Evolutionary conservation across 306 rosid species (phyloP).

Genomic region (Fagus crenata): DNA sequence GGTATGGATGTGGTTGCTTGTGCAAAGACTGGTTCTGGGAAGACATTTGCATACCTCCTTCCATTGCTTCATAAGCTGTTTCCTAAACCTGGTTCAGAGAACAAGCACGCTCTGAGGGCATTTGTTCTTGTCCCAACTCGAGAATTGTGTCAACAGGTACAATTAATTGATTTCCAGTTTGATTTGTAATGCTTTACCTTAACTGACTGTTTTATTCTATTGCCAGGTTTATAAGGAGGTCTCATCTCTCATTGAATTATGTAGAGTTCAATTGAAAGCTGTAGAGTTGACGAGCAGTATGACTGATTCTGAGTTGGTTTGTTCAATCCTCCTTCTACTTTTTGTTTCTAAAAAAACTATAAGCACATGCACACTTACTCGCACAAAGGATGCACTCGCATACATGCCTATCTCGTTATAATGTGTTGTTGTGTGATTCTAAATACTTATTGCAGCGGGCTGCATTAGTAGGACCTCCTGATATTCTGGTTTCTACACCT

Average conservation of each 20-base stretch:
- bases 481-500: conserved; percentile 87
- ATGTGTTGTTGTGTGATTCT: not conserved
- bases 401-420: not conserved
- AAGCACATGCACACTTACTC: not conserved
- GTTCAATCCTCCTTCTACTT: conserved; percentile 30
- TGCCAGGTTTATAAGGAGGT: conserved; percentile 69
- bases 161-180: conserved; percentile 1
- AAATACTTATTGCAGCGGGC: conserved; percentile 54
- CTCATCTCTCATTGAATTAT: conserved; percentile 60
- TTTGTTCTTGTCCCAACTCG: conserved; percentile 75
- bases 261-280: conserved; percentile 77
- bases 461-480: conserved; percentile 76
- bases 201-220: not conserved
- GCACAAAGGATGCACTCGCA: not conserved
- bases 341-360: not conserved
- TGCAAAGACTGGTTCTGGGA: conserved; percentile 95
- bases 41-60: conserved; percentile 85
- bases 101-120: conserved; percentile 74
- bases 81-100: conserved; percentile 40
- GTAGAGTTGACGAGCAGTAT: conserved; percentile 77
- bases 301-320: conserved; percentile 70
- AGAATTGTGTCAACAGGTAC: conserved; percentile 83
- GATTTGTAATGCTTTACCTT: not conserved
- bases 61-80: conserved; percentile 91
- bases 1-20: conserved; percentile 95